Conservation (phyloP, 345 rosid species). For the Syzygium jambos region DNA sequence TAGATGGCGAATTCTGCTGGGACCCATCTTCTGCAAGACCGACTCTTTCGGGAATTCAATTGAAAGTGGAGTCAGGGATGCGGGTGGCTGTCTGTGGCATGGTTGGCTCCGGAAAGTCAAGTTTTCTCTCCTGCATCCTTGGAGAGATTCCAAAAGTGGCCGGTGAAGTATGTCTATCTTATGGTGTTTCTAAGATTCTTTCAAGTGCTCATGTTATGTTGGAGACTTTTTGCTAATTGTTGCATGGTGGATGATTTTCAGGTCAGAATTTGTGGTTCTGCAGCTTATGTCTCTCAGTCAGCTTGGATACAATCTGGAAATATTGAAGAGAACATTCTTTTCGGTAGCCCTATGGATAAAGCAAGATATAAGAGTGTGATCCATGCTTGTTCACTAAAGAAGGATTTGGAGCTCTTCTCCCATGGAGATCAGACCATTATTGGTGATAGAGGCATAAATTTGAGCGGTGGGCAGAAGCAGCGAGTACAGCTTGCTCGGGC, state of each 20-base stretch:
- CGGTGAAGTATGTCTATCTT: constrained; percentile 77
- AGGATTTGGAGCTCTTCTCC: constrained; percentile 93
- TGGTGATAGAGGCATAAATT: constrained; percentile 98
- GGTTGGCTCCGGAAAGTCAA: constrained; percentile 98
- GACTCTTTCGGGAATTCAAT: constrained; percentile 65
- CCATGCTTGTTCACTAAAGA: constrained; percentile 91
- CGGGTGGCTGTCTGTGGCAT: constrained; percentile 98
- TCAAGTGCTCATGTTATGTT: background rate
- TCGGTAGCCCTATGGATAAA: constrained; percentile 95
- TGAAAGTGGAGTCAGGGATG: constrained; percentile 89
- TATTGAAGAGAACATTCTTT: constrained; percentile 97
- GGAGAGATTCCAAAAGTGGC: constrained; percentile 96
- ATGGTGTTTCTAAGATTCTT: background rate
- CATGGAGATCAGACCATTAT: constrained; percentile 98
- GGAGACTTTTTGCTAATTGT: background rate
- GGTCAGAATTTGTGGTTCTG: constrained; percentile 90
- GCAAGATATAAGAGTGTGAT: constrained; percentile 80
- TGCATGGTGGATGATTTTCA: constrained; percentile 14
- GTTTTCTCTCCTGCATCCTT: constrained; percentile 96
- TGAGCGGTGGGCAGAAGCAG: constrained; percentile 99
- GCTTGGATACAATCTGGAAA: constrained; percentile 99
- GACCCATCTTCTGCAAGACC: constrained; percentile 63
- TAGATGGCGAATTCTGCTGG: constrained; percentile 82
- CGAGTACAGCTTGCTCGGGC: constrained; percentile 99
- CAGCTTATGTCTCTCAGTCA: constrained; percentile 97